phyloP scores from a whole-genome alignment of 23 red algal species.

The Gracilaria vermiculophylla region DNA sequence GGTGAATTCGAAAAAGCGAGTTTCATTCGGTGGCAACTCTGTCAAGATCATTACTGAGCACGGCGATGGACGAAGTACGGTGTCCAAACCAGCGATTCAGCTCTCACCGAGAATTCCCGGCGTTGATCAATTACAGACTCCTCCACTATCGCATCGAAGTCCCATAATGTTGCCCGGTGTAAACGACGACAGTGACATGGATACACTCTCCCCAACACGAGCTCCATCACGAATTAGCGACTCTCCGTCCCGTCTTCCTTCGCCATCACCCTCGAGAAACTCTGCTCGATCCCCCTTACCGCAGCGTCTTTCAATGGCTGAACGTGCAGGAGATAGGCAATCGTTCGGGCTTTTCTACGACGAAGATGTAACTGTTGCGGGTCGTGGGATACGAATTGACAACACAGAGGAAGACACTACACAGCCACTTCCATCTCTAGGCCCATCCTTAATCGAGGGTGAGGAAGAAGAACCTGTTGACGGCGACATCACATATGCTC shows the following conservation, averaged over 20 bases:
- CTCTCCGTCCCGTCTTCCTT: background rate
- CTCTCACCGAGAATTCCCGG: background rate
- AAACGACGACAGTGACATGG: conserved; percentile 20
- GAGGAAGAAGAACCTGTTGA: background rate
- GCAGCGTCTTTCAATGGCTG: background rate
- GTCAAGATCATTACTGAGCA: conserved; percentile 25
- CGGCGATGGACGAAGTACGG: background rate
- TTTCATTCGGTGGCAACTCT: conserved; percentile 27
- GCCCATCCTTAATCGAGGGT: background rate
- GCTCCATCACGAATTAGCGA: background rate
- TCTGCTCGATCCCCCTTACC: background rate
- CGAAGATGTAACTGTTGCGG: conserved; percentile 12
- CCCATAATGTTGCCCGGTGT: background rate
- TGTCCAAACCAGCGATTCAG: background rate
- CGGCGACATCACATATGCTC: background rate
- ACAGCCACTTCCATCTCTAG: background rate
- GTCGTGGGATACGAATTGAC: background rate
- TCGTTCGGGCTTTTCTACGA: conserved; percentile 23
- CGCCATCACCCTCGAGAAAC: background rate
- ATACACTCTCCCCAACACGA: background rate
- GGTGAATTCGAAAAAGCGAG: conserved; percentile 2
- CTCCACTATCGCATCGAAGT: background rate
- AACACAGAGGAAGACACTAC: background rate
- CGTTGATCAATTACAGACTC: background rate
- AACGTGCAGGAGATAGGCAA: background rate